Base-by-base conservation (phyloP, 1,284 basidiomycete genomes). In the Grifola frondosa region DNA sequence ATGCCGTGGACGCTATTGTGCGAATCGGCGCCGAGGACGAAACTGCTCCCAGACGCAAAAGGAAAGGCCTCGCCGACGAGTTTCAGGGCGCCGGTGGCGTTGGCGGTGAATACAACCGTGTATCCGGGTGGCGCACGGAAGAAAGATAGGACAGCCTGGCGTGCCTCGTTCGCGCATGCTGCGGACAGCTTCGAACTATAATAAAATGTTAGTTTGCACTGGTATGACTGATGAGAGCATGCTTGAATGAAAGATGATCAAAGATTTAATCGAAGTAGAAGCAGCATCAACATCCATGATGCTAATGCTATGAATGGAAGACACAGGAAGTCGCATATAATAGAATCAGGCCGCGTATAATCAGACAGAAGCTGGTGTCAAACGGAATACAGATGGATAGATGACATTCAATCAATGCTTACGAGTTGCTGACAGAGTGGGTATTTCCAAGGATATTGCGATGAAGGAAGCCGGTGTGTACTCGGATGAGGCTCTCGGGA, bases 1-100 rank as follows among this genome's bases (percentile, higher is more conserved):
- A 92, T 83, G 7, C 90, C 90, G 52, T 91, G 84, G 11, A 92
- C 81, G 53, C 87, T 90, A 57, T 91, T 92, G 61, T 91, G 89
- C 10, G 85, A 82, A 61, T 91, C 87, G 10, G 74, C 72, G 12
- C 81, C 75, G 36, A 91, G 77, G 34, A 89, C 73, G 56, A 81
- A 83, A 28, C 61, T 64, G 35, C 80, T 77, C 9, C 68, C 73
- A 30, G 68, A 63, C 23, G 65, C 63, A 58, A 90, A 92, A 0
- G 84, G 83, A 58, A 82, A 92, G 0, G 85, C 73, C 61, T 92
- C 88, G 28, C 86, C 90, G 25, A 92, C 75, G 38, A 91, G 74
- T 58, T 90, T 91, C 50, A 92, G 70, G 0, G 85, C 86, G 7
- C 74, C 84, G 3, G 84, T 86, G 6, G 89, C 84, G 54, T 91